Evolutionary conservation across 1,139 yeast genomes (phyloP), one percentile per base, ranked within the genome.

Genomic region (Candida albicans): DNA sequence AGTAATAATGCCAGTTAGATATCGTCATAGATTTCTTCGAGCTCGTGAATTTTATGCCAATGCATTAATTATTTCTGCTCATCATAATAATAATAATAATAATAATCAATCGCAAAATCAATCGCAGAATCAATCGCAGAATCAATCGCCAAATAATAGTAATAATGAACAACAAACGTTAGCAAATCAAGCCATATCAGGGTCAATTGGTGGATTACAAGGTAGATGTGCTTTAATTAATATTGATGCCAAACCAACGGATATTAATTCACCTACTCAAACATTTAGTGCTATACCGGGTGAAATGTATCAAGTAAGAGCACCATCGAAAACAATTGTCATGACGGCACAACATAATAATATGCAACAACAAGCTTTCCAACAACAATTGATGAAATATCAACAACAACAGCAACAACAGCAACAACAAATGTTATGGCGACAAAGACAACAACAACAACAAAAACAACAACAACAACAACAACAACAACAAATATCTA

Each of bases 11-110:
- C 91, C 96, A 1, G 76, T 84, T 0, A 75, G 88, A 43, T 67
- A 80, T 48, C 80, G 96, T 52, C 84, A 84, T 37, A 75, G 81
- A 45, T 88, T 87, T 56, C 73, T 90, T 49, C 78, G 90, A 50
- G 86, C 88, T 84, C 75, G 97, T 53, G 93, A 86, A 59, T 82
- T 85, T 73, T 84, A 85, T 65, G 90, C 91, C 3, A 73, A 77
- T 52, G 81, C 83, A 2, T 67, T 80, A 22, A 68, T 81, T 7
- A 65, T 66, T 26, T 61, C 67, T 14, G 67, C 69, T 2, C 63
- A 59, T 41, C 62, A 55, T 43, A 56, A 52, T 33, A 26, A 26
- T 26, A 26, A 26, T 26, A 26, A 26, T 26, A 26, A 8, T 26
- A 26, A 26, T 26, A 27, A 47, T 29, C 51, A 46, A 34, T 47